Base-by-base conservation (phyloP, 2,329 filamentous ascomycete genomes). In the Arthroderma uncinatum region DNA sequence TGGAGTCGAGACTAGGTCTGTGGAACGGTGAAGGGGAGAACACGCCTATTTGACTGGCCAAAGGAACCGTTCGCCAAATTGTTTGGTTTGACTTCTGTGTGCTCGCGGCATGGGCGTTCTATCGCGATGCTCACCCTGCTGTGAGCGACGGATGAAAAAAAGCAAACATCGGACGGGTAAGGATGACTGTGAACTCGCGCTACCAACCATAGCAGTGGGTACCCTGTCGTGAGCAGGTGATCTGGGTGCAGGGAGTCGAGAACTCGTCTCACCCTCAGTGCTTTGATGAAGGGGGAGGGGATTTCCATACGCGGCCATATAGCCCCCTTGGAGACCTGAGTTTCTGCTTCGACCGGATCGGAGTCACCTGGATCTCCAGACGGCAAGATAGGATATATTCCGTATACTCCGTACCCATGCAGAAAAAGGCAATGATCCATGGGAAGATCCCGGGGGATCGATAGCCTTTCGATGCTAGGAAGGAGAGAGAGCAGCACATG, bases 161-260 rank as follows among this genome's bases (percentile, higher is more conserved):
- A 50, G 47, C 47, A 50, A 50, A 50, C 28, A 50, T 47, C 40
- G 8, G 6, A 12, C 40, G 40, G 40, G 21, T 47, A 47, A 47
- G 40, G 40, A 47, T 47, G 40, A 47, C 40, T 25, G 40, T 8
- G 19, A 47, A 47, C 40, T 47, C 19, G 40, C 40, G 40, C 21
- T 25, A 47, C 23, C 47, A 50, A 33, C 23, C 47, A 50, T 30
- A 33, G 25, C 25, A 19, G 47, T 50, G 47, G 47, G 47, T 30
- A 50, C 47, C 47, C 23, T 30, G 47, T 33, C 47, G 16, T 33
- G 47, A 34, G 47, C 47, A 50, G 47, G 47, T 50, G 47, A 50
- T 34, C 23, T 5, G 25, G 16, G 25, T 23, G 9, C 19, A 47
- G 47, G 47, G 23, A 16, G 28, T 33, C 6, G 23, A 21, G 25